Evolutionary conservation across 768 basidiomycete species (phyloP).

Genomic region (Trametes elegans): DNA sequence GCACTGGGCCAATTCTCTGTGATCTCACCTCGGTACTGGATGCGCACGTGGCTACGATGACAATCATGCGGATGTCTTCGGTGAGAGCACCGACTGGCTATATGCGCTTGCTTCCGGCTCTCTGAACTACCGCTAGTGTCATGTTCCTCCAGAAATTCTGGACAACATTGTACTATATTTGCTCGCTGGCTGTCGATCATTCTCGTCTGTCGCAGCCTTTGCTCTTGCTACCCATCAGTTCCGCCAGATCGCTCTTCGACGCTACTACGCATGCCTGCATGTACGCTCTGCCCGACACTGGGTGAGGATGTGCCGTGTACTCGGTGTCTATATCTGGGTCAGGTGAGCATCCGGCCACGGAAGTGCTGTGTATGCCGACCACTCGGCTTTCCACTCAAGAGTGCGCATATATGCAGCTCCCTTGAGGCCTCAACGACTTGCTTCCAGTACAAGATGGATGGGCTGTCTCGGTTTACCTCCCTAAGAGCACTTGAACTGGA

Average conservation of each 20-base stretch:
- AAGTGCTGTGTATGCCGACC: slow-evolving; percentile 11
- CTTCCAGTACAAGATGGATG: slow-evolving; percentile 7
- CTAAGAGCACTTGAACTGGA: slow-evolving; percentile 17
- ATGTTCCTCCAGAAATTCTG: slow-evolving; percentile 26
- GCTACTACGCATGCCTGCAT: slow-evolving; percentile 25
- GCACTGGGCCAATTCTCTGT: not conserved
- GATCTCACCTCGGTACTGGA: not conserved
- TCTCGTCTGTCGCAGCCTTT: slow-evolving; percentile 27
- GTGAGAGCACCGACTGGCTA: not conserved
- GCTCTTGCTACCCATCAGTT: slow-evolving; percentile 28
- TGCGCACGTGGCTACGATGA: not conserved
- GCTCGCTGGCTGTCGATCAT: slow-evolving; percentile 18
- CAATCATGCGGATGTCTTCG: not conserved
- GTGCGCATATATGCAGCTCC: slow-evolving; percentile 22
- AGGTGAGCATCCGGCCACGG: slow-evolving; percentile 23
- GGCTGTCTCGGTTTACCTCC: not conserved
- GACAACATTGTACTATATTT: slow-evolving; percentile 25
- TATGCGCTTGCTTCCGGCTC: not conserved
- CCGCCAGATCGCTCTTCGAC: slow-evolving; percentile 29
- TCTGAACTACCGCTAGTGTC: not conserved
- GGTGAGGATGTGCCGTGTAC: slow-evolving; percentile 18
- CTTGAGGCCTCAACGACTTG: slow-evolving; percentile 16
- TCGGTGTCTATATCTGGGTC: slow-evolving; percentile 25
- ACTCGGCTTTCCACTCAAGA: no score
- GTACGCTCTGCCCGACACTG: slow-evolving; percentile 18